A percentile compares a stretch with the other conserved stretches of the same genome.
Evolutionary conservation across 1,284 basidiomycete genomes (phyloP).

Genomic region (Sanghuangporus weigelae): DNA sequence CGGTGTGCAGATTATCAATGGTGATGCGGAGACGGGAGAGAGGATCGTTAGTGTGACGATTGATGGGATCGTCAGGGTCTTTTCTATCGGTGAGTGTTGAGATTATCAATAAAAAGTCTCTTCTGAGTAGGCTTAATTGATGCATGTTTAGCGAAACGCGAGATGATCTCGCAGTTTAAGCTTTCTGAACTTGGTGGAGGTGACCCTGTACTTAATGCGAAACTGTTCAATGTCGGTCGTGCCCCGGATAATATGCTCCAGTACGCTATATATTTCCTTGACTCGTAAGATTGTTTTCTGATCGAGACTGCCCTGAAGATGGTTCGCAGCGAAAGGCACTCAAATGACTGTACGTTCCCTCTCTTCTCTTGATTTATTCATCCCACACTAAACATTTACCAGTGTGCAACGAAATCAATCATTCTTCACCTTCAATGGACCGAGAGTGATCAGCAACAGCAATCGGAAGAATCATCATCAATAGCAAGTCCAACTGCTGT

Average conservation of each 20-base stretch:
- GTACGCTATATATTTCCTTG: constrained; percentile 33
- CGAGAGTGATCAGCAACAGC: constrained; percentile 46
- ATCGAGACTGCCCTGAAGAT: constrained; percentile 35
- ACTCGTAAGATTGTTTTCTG: not conserved
- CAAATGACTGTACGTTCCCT: constrained; percentile 73
- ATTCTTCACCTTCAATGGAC: constrained; percentile 88
- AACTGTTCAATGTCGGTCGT: constrained; percentile 67
- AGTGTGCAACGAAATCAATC: constrained; percentile 87
- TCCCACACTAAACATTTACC: not conserved
- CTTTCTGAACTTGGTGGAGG: constrained; percentile 72
- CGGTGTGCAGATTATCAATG: constrained; percentile 77
- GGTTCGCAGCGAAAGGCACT: constrained; percentile 87
- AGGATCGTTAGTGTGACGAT: constrained; percentile 61
- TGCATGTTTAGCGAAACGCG: constrained; percentile 46
- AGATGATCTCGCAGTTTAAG: constrained; percentile 91
- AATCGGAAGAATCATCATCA: constrained; percentile 16
- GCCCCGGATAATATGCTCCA: constrained; percentile 83
- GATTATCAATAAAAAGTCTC: too few relatives aligned
- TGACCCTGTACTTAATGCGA: constrained; percentile 59
- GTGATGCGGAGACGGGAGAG: constrained; percentile 55
- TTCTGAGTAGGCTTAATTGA: too few relatives aligned
- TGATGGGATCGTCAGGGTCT: not conserved
- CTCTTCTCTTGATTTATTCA: not conserved
- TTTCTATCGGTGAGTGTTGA: not conserved
- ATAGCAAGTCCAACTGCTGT: constrained; percentile 15